Evolutionary conservation across 2,329 filamentous ascomycete species (phyloP).

Genomic region (Exophiala alcalophila): DNA sequence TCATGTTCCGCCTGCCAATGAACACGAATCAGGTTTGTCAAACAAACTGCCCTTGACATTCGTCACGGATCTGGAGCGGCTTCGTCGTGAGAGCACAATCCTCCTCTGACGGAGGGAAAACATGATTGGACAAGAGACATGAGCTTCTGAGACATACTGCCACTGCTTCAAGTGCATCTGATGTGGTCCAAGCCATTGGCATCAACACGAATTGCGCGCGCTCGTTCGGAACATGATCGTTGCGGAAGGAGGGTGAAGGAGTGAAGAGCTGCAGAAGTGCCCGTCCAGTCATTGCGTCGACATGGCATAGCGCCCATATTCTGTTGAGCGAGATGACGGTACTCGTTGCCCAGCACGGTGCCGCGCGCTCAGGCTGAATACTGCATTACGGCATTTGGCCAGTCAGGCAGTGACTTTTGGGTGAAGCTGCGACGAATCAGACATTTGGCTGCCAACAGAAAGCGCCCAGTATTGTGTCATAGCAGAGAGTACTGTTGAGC

Average conservation of each 20-base stretch:
- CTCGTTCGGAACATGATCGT: slow-evolving; percentile 1
- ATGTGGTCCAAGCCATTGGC: slow-evolving; percentile 5
- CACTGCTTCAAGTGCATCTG: slow-evolving; percentile 1
- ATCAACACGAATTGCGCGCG: slow-evolving; percentile 10
- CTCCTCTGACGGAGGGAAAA: not conserved
- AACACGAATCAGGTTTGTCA: slow-evolving; percentile 1
- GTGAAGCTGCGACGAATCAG: slow-evolving; percentile 21
- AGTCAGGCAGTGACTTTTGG: slow-evolving; percentile 12
- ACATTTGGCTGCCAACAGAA: slow-evolving; percentile 2
- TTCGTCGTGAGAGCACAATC: not conserved
- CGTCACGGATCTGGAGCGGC: slow-evolving; percentile 6
- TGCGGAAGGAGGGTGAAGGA: not conserved
- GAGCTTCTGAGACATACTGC: slow-evolving; percentile 12
- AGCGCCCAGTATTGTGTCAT: slow-evolving; percentile 16
- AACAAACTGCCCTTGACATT: not conserved
- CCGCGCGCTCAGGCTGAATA: slow-evolving; percentile 22
- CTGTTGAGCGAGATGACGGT: not conserved
- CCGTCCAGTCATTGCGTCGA: slow-evolving; percentile 10
- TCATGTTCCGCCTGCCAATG: not conserved
- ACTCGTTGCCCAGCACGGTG: slow-evolving; percentile 5
- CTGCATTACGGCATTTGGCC: slow-evolving; percentile 6
- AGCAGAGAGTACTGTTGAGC: slow-evolving; percentile 1
- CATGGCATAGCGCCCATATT: slow-evolving; percentile 8
- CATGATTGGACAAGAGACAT: slow-evolving; percentile 1
- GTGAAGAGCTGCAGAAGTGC: not conserved